These are phyloP conservation scores for Pichia eremophila DNA, from an alignment of 805 yeast genomes.

Conservation along the genomic window DNA sequence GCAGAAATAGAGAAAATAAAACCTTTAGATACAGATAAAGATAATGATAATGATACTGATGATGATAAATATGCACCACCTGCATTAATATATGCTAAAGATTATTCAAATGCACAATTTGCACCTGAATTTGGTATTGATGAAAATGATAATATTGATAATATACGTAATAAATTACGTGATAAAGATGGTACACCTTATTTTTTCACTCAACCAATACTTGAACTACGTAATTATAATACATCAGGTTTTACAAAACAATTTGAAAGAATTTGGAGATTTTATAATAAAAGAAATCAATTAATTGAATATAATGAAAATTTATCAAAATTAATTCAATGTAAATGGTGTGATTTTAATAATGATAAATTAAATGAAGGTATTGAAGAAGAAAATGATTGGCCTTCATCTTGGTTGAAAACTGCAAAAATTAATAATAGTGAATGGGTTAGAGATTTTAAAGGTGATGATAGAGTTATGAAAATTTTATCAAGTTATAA, in stretches of 20 bases:
- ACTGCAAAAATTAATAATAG: slow-evolving; percentile 64
- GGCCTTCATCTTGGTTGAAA: slow-evolving; percentile 83
- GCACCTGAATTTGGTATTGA: slow-evolving; percentile 50
- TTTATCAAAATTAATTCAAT: slow-evolving; percentile 22
- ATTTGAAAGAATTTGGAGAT: slow-evolving; percentile 70
- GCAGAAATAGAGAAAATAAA: slow-evolving; percentile 23
- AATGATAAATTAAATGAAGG: slow-evolving; percentile 34
- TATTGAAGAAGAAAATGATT: slow-evolving; percentile 63
- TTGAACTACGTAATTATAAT: slow-evolving; percentile 69
- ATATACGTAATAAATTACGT: slow-evolving; percentile 20
- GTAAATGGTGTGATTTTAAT: slow-evolving; percentile 46
- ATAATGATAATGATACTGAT: slow-evolving; percentile 29
- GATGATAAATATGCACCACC: slow-evolving; percentile 22
- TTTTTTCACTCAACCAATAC: slow-evolving; percentile 66
- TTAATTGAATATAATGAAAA: slow-evolving; percentile 22
- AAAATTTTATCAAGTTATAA: slow-evolving; percentile 40
- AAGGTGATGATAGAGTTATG: slow-evolving; percentile 59
- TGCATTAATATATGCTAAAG: slow-evolving; percentile 54
- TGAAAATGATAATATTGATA: slow-evolving; percentile 1
- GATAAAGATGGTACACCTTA: slow-evolving; percentile 37
- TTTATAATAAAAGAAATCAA: slow-evolving; percentile 61
- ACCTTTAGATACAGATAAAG: slow-evolving; percentile 18
- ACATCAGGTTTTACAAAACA: slow-evolving; percentile 68
- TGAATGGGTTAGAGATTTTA: slow-evolving; percentile 80
- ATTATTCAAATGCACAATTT: slow-evolving; percentile 43